phyloP scores from a whole-genome alignment of 108 stramenopile species.

The Nitzschia inconspicua region DNA sequence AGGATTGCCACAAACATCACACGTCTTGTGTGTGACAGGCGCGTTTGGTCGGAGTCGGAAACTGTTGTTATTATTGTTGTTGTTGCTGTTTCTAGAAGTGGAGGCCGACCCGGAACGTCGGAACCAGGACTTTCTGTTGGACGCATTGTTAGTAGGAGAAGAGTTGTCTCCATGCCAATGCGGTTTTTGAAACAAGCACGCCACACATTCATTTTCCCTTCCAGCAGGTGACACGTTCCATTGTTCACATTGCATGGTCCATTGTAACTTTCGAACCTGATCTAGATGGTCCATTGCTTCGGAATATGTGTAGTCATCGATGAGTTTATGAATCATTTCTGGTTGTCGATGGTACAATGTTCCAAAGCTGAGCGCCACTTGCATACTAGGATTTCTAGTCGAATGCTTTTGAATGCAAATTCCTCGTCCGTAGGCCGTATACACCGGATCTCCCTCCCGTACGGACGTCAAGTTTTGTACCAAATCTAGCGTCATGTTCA shows the following conservation, averaged over 20 bases:
- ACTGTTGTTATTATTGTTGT: not conserved
- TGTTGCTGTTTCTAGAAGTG: not conserved
- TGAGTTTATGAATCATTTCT: constrained; percentile 17
- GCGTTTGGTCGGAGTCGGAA: too few relatives aligned
- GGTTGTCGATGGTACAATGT: constrained; percentile 8
- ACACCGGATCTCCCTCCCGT: constrained; percentile 11
- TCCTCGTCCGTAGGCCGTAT: constrained; percentile 13
- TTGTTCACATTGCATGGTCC: constrained; percentile 12
- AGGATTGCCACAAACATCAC: constrained; percentile 36
- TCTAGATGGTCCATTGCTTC: constrained; percentile 34
- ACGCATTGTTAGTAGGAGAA: not conserved
- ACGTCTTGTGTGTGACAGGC: too few relatives aligned
- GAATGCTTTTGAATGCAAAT: not conserved
- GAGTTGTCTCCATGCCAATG: not conserved
- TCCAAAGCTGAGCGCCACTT: constrained; percentile 7
- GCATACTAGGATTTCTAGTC: not conserved
- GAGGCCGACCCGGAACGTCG: not conserved
- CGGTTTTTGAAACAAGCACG: constrained; percentile 24
- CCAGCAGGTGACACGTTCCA: constrained; percentile 12
- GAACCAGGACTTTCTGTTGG: not conserved
- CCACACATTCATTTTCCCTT: constrained; percentile 23
- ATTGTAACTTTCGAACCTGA: constrained; percentile 19
- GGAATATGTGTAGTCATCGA: constrained; percentile 4
- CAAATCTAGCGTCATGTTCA: constrained; percentile 22
- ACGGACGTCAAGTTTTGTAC: constrained; percentile 14